These are phyloP conservation scores for Wolfiporia cocos DNA, from an alignment of 1,284 basidiomycete species.

Conservation along the genomic window DNA sequence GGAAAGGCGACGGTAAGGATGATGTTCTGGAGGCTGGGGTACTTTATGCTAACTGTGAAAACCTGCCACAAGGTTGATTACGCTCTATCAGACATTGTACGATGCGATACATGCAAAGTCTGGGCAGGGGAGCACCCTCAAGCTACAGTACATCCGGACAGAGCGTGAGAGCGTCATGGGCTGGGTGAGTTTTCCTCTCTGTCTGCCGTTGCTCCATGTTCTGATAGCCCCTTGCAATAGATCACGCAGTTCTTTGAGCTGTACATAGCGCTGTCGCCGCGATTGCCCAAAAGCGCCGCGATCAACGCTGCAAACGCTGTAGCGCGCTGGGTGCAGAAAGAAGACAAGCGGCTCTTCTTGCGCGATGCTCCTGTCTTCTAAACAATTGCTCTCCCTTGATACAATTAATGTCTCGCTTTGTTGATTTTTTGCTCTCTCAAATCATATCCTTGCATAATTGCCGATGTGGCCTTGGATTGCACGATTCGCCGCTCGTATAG, in stretches of 20 bases:
- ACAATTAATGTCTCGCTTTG: background rate
- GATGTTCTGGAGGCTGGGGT: background rate
- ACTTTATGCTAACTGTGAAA: background rate
- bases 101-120: slow-evolving; percentile 85
- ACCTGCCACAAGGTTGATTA: slow-evolving; percentile 53
- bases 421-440: too few species aligned
- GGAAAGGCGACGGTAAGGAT: slow-evolving; percentile 50
- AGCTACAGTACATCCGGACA: slow-evolving; percentile 81
- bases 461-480: too few species aligned
- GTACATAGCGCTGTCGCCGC: slow-evolving; percentile 79
- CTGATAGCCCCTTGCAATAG: slow-evolving; percentile 33
- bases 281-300: slow-evolving; percentile 79
- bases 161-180: slow-evolving; percentile 86
- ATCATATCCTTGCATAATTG: too few species aligned
- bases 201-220: slow-evolving; percentile 1
- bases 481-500: too few species aligned
- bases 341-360: slow-evolving; percentile 80
- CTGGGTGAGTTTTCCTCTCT: slow-evolving; percentile 52
- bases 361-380: slow-evolving; percentile 85
- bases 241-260: slow-evolving; percentile 92
- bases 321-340: slow-evolving; percentile 84
- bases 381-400: slow-evolving; percentile 8
- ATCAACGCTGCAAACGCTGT: slow-evolving; percentile 87
- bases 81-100: slow-evolving; percentile 80
- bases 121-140: slow-evolving; percentile 67